Evolutionary conservation across 805 yeast species (phyloP).

Genomic region (Priceomyces carsonii): DNA sequence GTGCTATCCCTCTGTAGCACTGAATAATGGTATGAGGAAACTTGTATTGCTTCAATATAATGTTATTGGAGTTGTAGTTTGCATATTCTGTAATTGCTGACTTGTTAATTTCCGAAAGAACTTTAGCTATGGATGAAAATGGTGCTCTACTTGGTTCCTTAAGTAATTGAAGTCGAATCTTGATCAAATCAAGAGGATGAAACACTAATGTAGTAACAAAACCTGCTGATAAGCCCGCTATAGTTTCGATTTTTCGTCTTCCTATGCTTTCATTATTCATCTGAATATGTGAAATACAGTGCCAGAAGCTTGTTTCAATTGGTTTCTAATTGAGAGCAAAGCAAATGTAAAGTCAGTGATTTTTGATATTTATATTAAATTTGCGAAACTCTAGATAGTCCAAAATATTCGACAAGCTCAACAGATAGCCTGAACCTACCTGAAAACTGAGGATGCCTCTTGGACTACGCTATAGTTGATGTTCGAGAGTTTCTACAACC

Average conservation of each 20-base stretch:
- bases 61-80: conserved; percentile 1
- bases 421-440: no score
- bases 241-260: conserved; percentile 48
- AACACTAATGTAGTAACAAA: conserved; percentile 73
- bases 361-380: no score
- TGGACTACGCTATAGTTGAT: no score
- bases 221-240: conserved; percentile 83
- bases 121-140: conserved; percentile 18
- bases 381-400: no score
- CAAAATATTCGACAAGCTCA: no score
- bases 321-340: no score
- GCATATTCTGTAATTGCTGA: conserved; percentile 18
- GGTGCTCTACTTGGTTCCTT: conserved; percentile 12
- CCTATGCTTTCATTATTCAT: conserved; percentile 8
- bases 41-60: conserved; percentile 3
- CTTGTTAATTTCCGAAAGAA: conserved; percentile 18
- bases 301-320: no score
- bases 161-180: conserved; percentile 75
- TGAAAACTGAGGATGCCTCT: no score
- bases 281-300: neutral
- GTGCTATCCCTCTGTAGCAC: conserved; percentile 73
- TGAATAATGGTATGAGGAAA: conserved; percentile 23
- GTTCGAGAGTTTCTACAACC: no score
- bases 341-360: no score
- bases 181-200: conserved; percentile 88